These are phyloP conservation scores for Silene latifolia DNA, from an alignment of 148 eudicot genomes.

Conservation along the genomic window DNA sequence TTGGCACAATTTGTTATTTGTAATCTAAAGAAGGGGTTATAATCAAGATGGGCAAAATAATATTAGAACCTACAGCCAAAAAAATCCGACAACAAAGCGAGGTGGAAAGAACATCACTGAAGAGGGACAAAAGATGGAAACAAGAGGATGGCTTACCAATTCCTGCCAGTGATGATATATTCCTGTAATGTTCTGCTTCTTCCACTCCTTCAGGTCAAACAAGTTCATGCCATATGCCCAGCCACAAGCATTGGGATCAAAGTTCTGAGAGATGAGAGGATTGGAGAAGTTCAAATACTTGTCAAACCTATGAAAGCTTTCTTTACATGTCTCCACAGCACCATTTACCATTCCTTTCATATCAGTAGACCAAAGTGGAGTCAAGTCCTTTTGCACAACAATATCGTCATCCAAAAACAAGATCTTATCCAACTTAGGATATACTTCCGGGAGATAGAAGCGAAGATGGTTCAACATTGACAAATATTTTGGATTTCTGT, in stretches of 20 bases:
- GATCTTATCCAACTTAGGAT: conserved; percentile 82
- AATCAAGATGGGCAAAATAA: neutral
- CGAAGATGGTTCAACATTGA: conserved; percentile 99
- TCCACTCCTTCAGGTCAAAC: conserved; percentile 93
- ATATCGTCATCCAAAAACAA: conserved; percentile 93
- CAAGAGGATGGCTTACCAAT: conserved; percentile 44
- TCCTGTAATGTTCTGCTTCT: conserved; percentile 85
- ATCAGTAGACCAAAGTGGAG: conserved; percentile 85
- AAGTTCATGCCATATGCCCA: conserved; percentile 99
- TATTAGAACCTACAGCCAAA: neutral
- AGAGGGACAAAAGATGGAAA: neutral
- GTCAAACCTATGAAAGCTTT: conserved; percentile 96
- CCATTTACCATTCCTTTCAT: conserved; percentile 97
- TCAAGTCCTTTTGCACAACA: conserved; percentile 94
- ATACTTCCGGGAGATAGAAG: conserved; percentile 98
- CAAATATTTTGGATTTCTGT: conserved; percentile 93
- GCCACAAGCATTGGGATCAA: conserved; percentile 92
- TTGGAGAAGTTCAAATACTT: conserved; percentile 95
- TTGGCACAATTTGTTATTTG: neutral
- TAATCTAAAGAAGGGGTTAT: neutral
- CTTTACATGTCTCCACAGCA: conserved; percentile 98
- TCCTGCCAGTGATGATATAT: conserved; percentile 97
- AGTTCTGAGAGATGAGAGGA: conserved; percentile 78
- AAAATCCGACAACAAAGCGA: neutral
- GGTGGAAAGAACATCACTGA: neutral